These are phyloP conservation scores for Irpex sp. DNA, from an alignment of 1,284 basidiomycete species.

Conservation along the genomic window DNA sequence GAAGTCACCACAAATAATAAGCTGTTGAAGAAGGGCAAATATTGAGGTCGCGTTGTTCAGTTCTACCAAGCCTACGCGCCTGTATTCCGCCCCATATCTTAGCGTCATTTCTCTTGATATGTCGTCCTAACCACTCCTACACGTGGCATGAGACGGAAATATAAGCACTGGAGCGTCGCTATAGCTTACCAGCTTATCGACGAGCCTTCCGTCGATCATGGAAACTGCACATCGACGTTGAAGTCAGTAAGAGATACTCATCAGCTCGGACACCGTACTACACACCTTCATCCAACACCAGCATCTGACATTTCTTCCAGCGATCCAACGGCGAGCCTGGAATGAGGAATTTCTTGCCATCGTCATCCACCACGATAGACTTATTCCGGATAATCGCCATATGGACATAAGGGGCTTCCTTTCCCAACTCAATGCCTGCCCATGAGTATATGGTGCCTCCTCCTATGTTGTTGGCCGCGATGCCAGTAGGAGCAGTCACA, in stretches of 20 bases:
- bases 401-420: constrained; percentile 62
- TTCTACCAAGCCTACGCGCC: constrained; percentile 24
- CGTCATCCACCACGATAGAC: constrained; percentile 1
- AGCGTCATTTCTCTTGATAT: constrained; percentile 38
- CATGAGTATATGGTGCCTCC: constrained; percentile 93
- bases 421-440: constrained; percentile 83
- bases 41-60: too few species aligned
- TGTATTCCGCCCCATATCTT: constrained; percentile 75
- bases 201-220: constrained; percentile 53
- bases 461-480: constrained; percentile 92
- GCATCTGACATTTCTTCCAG: constrained; percentile 49
- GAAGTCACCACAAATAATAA: constrained; percentile 75
- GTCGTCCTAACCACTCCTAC: constrained; percentile 46
- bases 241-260: neutral
- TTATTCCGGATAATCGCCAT: constrained; percentile 55
- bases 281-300: constrained; percentile 72
- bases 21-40: constrained; percentile 31
- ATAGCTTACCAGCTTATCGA: constrained; percentile 60
- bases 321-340: constrained; percentile 26
- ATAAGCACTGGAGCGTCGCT: neutral
- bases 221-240: constrained; percentile 36
- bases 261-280: too few species aligned
- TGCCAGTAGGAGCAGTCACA: constrained; percentile 75
- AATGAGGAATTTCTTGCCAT: constrained; percentile 42
- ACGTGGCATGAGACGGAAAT: neutral